Evolutionary conservation across 257 asterid species (phyloP), one percentile per base, ranked within the genome.

Genomic region (Solanum chmielewskii): DNA sequence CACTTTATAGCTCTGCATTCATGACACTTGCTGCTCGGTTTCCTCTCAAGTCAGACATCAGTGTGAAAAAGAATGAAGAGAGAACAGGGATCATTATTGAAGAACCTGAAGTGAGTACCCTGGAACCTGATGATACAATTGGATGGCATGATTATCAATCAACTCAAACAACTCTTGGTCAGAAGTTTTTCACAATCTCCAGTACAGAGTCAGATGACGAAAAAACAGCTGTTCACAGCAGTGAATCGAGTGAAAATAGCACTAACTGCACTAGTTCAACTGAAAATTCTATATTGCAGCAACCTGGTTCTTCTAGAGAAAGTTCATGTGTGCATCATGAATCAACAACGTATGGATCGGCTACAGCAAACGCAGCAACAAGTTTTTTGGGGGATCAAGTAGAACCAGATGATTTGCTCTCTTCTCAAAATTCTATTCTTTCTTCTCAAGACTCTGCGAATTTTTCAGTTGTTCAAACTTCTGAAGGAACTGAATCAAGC

Each of bases 401-500:
- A 86, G 97, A 93, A 83, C 85, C 88, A 83, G 95, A 93, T 85
- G 93, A 93, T 33, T 84, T 94, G 41, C 88, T 93, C 87, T 94
- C 94, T 83, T 95, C 97, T 87, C 96, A 95, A 83, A 92, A 90
- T 87, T 91, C 93, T 37, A 94, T 89, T 81, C 90, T 88, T 90
- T 93, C 95, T 69, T 92, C 98, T 86, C 97, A 93, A 86, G 90
- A 91, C 88, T 93, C 97, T 37, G 81, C 25, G 2, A 81, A 81
- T n/a, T 49, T 31, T 81, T 52, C 91, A 75, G 74, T 78, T 86
- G 91, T 89, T 83, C 96, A 88, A 84, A 87, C 91, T 42, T 88
- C 90, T 11, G 94, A 91, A 88, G 94, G 85, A 87, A 90, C 87
- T 62, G 93, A 93, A 84, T 89, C 71, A 74, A 49, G 85, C 88